Evolutionary conservation across 768 basidiomycete species (phyloP).

Genomic region (Agaricus sinodeliciosus): DNA sequence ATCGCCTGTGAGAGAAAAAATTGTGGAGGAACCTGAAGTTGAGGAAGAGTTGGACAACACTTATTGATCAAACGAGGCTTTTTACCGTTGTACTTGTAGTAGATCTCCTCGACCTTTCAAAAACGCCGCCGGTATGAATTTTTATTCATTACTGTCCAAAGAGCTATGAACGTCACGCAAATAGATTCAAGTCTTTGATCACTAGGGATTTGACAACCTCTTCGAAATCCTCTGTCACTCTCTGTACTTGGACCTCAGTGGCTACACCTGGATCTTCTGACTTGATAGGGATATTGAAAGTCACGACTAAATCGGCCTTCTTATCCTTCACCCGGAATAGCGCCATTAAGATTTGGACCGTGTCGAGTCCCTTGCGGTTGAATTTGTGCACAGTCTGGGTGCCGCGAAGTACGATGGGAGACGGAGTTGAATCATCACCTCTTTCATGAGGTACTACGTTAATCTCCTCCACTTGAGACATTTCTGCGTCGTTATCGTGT

Average conservation of each 20-base stretch:
- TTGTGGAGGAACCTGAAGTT: constrained; percentile 65
- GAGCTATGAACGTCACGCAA: constrained; percentile 27
- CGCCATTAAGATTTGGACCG: constrained; percentile 72
- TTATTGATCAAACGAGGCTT: not conserved
- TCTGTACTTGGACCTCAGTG: constrained; percentile 26
- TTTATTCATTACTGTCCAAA: too few species aligned
- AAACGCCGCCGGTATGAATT: too few species aligned
- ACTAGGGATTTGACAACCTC: constrained; percentile 49
- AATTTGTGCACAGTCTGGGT: constrained; percentile 74
- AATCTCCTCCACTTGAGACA: constrained; percentile 37
- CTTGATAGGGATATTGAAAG: constrained; percentile 70
- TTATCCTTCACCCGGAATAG: constrained; percentile 73
- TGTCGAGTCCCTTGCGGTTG: constrained; percentile 51
- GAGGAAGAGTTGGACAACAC: constrained; percentile 41
- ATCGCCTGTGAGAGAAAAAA: constrained; percentile 52
- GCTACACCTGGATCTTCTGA: constrained; percentile 40
- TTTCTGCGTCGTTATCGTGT: constrained; percentile 77
- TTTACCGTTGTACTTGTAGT: constrained; percentile 4
- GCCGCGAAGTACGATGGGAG: constrained; percentile 59
- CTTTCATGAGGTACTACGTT: constrained; percentile 32
- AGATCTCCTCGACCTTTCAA: not conserved
- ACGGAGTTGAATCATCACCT: constrained; percentile 47
- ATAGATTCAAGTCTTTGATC: constrained; percentile 66
- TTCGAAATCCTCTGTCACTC: constrained; percentile 43
- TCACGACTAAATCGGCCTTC: constrained; percentile 75